These are phyloP conservation scores for Pezicula radicicola DNA, from an alignment of 2,329 filamentous ascomycete species.

Conservation along the genomic window DNA sequence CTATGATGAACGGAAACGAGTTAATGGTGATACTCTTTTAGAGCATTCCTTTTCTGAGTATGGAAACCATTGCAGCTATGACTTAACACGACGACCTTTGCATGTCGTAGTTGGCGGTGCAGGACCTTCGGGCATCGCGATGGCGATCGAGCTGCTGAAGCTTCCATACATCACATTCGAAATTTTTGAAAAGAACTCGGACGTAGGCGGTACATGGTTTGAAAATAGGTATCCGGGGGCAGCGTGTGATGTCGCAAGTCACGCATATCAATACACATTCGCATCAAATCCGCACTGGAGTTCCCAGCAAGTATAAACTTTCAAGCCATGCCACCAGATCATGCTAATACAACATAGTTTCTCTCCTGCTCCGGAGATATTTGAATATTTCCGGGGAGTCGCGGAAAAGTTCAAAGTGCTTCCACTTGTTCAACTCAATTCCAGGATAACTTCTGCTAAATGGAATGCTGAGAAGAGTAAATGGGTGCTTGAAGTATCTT, in stretches of 20 bases:
- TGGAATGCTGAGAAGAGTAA: not conserved
- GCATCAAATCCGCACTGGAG: not conserved
- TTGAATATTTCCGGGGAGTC: not conserved
- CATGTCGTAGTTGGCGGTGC: not conserved
- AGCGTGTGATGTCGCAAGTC: not conserved
- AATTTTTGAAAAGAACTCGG: constrained; percentile 29
- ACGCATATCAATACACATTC: not conserved
- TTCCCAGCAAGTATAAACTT: not conserved
- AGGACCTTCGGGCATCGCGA: not conserved
- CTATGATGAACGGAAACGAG: too few species aligned
- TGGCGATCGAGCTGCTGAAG: not conserved
- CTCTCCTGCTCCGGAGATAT: not conserved
- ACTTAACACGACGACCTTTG: not conserved
- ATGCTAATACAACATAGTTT: not conserved
- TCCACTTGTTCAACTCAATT: not conserved
- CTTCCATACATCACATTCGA: not conserved
- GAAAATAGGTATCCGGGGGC: constrained; percentile 35
- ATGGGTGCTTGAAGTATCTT: not conserved
- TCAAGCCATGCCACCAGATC: too few species aligned
- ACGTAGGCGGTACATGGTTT: constrained; percentile 48
- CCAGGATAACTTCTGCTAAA: not conserved
- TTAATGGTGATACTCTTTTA: too few species aligned
- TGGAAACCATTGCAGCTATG: not conserved
- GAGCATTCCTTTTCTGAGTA: not conserved
- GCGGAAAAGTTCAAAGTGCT: not conserved